Evolutionary conservation across 2,329 filamentous ascomycete species (phyloP), one percentile per base, ranked within the genome.

Genomic region (Neofusicoccum umdonicola): DNA sequence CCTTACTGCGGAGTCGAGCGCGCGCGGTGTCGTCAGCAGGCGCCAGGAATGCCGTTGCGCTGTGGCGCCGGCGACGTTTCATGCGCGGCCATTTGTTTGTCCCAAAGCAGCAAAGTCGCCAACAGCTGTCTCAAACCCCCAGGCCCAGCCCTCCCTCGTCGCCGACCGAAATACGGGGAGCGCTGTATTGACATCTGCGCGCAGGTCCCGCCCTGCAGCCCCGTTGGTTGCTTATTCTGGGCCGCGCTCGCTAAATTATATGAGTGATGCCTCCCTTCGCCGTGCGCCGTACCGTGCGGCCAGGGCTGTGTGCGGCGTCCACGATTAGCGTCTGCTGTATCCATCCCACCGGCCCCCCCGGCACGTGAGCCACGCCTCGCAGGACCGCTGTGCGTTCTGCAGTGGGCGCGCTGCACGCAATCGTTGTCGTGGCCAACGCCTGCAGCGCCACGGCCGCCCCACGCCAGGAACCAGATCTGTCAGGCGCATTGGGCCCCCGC

Each of bases 21-120:
- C 44, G 17, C 37, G 19, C 19, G 12, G 12, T 54, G 51, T 57
- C 54, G 54, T 45, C 54, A 45, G 22, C 54, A 35, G 39, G 7
- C 54, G 54, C 54, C 52, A 31, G 52, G 41, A 35, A 60, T 35
- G 56, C 56, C 56, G 56, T 60, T 60, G 56, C 41, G 41, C 56
- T 45, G 56, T 60, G 56, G 56, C 56, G 56, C 56, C 42, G 27
- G 22, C n/a, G n/a, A 47, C 56, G 56, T 60, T 60, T 60, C 56
- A 60, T 44, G 56, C 56, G 22, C 54, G 9, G 17, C 35, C n/a
- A 41, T 42, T 3, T 41, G 37, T 37, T 12, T 47, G 4, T 45
- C 56, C 56, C 42, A 13, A 58, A 19, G 41, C 54, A 41, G 54
- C 39, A 58, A 42, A n/a, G 15, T 15, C 22, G 54, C 7, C 17